Evolutionary conservation across 2,329 filamentous ascomycete species (phyloP), one percentile per base, ranked within the genome.

Genomic region (Clonostachys byssicola): DNA sequence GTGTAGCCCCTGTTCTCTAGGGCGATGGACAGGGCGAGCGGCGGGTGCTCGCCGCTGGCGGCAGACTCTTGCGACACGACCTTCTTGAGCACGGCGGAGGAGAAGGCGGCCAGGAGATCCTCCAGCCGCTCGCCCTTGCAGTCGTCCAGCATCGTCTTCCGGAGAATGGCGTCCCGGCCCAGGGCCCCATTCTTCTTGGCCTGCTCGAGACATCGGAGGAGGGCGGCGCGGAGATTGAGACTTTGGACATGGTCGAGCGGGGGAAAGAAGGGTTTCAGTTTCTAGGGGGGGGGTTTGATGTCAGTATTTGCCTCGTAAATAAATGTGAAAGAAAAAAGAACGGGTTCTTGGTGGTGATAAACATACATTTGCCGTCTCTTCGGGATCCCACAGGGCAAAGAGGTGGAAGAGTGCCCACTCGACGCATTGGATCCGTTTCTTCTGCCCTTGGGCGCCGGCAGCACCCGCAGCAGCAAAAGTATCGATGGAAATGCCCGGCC

Each of bases 91-190:
- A 96, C 91, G 0, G 83, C 80, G 13, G 88, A 88, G 2, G 92
- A 96, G 58, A 99, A 95, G 1, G 83, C 75, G 4, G 89, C 83
- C 30, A 97, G 75, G 2, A 96, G 71, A 60, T 99, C 94, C 61
- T 92, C 91, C 47, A 97, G 81, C 52, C 89, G 85, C 47, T 96
- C 91, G 6, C 92, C 92, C 54, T 88, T 92, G 69, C 94, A 99
- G 57, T 99, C 92, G 61, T 99, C 94, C 45, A 99, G 74, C 89
- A 96, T 96, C 0, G 90, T 95, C 71, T 96, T 96, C 45, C 94
- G 83, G 34, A 97, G 70, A 1, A 95, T 80, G 0, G 81, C 80
- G 59, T 96, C 91, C 44, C 89, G 78, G 4, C 90, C 89, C 9
- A 97, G 73, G 1, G 86, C 73, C 33, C 91, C 92, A 68, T 83